Evolutionary conservation across 371 early-diverging fungal species (phyloP).

Genomic region (Zychaea mexicana): DNA sequence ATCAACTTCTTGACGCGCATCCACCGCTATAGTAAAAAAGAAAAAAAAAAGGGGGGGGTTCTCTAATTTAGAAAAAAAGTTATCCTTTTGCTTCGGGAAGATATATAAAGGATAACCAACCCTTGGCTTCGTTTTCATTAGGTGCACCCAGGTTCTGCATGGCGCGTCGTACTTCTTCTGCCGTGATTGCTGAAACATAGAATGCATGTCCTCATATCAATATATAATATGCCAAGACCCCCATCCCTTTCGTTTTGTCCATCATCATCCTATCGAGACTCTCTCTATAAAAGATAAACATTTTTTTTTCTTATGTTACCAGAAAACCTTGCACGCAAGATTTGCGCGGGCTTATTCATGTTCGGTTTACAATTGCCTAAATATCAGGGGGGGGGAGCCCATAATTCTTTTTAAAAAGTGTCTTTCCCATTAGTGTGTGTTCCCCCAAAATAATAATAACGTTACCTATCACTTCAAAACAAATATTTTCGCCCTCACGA

Average conservation of each 20-base stretch:
- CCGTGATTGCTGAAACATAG: conserved; percentile 55
- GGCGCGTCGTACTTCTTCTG: conserved; percentile 57
- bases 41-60: background rate
- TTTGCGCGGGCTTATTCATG: conserved; percentile 10
- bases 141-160: conserved; percentile 55
- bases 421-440: too few relatives aligned
- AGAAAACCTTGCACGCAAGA: conserved; percentile 63
- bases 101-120: conserved; percentile 10
- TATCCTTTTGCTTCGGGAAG: background rate
- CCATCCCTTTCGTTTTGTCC: too few relatives aligned
- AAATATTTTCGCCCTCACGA: conserved; percentile 80
- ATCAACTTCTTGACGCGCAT: conserved; percentile 74
- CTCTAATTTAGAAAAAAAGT: too few relatives aligned
- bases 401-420: too few relatives aligned
- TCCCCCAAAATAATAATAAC: conserved; percentile 12
- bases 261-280: background rate
- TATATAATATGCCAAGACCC: too few relatives aligned
- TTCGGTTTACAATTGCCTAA: background rate
- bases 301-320: background rate
- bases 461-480: conserved; percentile 58
- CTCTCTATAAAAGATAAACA: background rate
- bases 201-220: too few relatives aligned
- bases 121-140: conserved; percentile 60
- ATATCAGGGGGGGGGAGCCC: too few relatives aligned
- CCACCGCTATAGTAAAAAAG: conserved; percentile 49